Base-by-base conservation (phyloP, 768 basidiomycete genomes). In the Amanita inopinata region DNA sequence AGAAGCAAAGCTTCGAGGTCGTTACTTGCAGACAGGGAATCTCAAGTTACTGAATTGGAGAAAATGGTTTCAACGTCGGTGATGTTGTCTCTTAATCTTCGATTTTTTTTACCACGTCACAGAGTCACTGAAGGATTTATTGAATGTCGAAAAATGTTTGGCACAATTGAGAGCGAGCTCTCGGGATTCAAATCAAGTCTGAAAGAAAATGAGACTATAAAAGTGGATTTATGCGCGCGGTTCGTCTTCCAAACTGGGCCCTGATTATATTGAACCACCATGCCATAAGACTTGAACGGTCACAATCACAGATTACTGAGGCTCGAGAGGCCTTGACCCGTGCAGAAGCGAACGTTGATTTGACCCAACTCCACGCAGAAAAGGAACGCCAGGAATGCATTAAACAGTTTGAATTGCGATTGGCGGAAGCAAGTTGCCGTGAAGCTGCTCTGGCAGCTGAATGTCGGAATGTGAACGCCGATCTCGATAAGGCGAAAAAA, bases 401-500 rank as follows among this genome's bases (percentile, higher is more conserved):
- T 15, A 40, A 46, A 22, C 11, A 4, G 17, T n/a, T 30, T 8
- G 22, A 44, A 25, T 20, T 17, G 12, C 9, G 19, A 11, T 28
- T 36, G 22, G 11, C 18, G 18, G 43, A 44, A 33, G 24, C 28
- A 2, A 44, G 22, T 18, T 23, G n/a, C 11, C 10, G 18, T n/a
- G 3, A 33, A 31, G 24, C 19, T 4, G 33, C 35, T 3, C 33
- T 31, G 11, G n/a, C 3, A 15, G 34, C 25, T 3, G 43, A 44
- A 17, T 23, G 3, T 28, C 34, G 37, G n/a, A 11, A 12, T 9
- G 22, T 46, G 3, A 22, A 40, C 5, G 6, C 17, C n/a, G 33
- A 7, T 5, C 36, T 46, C 20, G 19, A 38, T 14, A 46, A 33
- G 33, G 38, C 38, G 4, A 33, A 22, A 30, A 23, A 19, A 32